Base-by-base conservation (phyloP, 768 basidiomycete species). In the Tylopilus vinaceipallidus region DNA sequence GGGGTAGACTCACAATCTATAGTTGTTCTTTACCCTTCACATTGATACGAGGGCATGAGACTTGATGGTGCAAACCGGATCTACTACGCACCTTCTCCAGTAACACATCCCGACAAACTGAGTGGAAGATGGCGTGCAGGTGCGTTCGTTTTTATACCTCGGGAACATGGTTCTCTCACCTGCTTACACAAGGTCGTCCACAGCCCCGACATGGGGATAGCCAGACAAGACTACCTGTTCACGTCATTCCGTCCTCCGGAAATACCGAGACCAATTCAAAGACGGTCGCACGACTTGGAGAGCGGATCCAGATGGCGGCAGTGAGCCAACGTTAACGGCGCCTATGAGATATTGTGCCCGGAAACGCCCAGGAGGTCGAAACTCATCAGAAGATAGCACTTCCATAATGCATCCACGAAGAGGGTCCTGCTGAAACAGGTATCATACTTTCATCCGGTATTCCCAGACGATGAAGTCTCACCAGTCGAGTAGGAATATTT, bases 1-100 rank as follows among this genome's bases (percentile, higher is more conserved):
- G 10, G 2, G 12, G 45, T 36, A 27, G 35, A 65, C 75, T 65
- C 61, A 81, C 82, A 47, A 65, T 63, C 59, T 77, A 57, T 81
- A 83, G 33, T 76, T 66, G 60, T 83, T 81, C 47, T 74, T 74
- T 45, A 83, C 82, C 63, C 82, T 83, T 64, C 27, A 42, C 30
- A 2, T 45, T n/a, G 26, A 33, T 22, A 45, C 45, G 45, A 40
- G 30, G 16, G 23, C 34, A 48, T 72, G 33, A 71, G 65, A 30
- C 16, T 27, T 14, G 26, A 48, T 11, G 23, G 43, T 12, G 48
- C 23, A 16, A 26, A 42, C 24, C 16, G 42, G 30, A 43, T 27
- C 42, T 27, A 36, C 38, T 17, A 60, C 80, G 70, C 55, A 82
- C 82, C 78, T 74, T 60, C 82, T 75, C 71, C 73, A 82, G 61